Evolutionary conservation across 192 early-diverging fungal species (phyloP).

Genomic region (Thoreauomyces humboldtii): DNA sequence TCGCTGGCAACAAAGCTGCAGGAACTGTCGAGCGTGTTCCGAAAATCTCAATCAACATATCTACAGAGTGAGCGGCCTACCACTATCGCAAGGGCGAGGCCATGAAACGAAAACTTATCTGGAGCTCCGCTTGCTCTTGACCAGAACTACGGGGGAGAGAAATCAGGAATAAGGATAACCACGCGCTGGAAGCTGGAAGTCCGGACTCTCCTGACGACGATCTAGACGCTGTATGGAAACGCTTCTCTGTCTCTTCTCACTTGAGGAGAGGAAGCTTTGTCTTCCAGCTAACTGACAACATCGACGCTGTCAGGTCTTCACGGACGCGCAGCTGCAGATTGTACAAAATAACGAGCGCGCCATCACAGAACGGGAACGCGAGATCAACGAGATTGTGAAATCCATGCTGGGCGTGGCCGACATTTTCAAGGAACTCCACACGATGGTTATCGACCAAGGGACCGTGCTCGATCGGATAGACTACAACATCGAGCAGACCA

Average conservation of each 20-base stretch:
- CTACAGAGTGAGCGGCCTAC: conserved; percentile 81
- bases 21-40: conserved; percentile 74
- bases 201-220: conserved; percentile 37
- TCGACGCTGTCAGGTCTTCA: conserved; percentile 74
- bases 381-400: conserved; percentile 90
- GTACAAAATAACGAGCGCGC: conserved; percentile 74
- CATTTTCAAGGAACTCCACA: conserved; percentile 90
- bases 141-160: conserved; percentile 48
- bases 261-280: too few relatives aligned
- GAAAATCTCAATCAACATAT: conserved; percentile 85
- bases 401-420: conserved; percentile 86
- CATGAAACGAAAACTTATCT: too few relatives aligned
- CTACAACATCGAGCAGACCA: conserved; percentile 90
- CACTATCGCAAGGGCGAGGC: too few relatives aligned
- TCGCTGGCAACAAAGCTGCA: conserved; percentile 88
- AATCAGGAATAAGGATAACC: conserved; percentile 38
- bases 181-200: conserved; percentile 18
- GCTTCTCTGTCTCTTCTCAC: background rate
- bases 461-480: conserved; percentile 96
- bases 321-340: conserved; percentile 76
- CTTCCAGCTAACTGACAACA: too few relatives aligned
- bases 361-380: conserved; percentile 83
- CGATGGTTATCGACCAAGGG: conserved; percentile 97
- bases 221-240: conserved; percentile 32
- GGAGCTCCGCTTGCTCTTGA: too few relatives aligned